A percentile compares a stretch with the other conserved stretches of the same genome.
phyloP scores from a whole-genome alignment of 1,139 yeast species.

The Zygotorulaspora mrakii region DNA sequence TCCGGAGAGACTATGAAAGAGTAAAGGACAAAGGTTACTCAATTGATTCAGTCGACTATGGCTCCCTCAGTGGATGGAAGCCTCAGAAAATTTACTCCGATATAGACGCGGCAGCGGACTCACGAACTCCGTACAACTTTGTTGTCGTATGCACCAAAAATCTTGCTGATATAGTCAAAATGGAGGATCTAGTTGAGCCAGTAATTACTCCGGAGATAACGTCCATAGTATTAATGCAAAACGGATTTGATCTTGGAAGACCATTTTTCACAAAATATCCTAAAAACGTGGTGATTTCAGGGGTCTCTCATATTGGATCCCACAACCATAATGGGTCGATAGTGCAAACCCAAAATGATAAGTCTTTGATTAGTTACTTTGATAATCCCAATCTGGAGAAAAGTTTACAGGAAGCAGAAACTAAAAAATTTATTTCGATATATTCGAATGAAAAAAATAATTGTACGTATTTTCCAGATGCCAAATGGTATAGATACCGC shows the following conservation, averaged over 20 bases:
- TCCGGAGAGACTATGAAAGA: conserved; percentile 50
- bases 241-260: conserved; percentile 53
- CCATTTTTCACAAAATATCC: conserved; percentile 48
- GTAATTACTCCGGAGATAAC: conserved; percentile 41
- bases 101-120: conserved; percentile 42
- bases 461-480: conserved; percentile 42
- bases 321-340: conserved; percentile 35
- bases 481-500: conserved; percentile 49
- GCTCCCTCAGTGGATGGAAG: conserved; percentile 46
- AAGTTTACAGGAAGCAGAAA: conserved; percentile 36
- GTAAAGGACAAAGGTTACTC: conserved; percentile 42
- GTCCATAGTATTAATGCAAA: conserved; percentile 49
- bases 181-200: conserved; percentile 48
- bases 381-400: conserved; percentile 30
- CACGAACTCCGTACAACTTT: conserved; percentile 45
- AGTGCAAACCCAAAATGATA: conserved; percentile 39
- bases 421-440: conserved; percentile 41
- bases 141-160: conserved; percentile 52
- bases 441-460: conserved; percentile 40
- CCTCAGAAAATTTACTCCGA: conserved; percentile 46
- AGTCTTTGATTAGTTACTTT: conserved; percentile 45
- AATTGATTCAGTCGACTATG: conserved; percentile 51
- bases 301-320: conserved; percentile 47
- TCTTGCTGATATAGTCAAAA: conserved; percentile 47
- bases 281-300: conserved; percentile 45